Conservation (phyloP, 192 early-diverging fungal species). For the Podila minutissima region DNA sequence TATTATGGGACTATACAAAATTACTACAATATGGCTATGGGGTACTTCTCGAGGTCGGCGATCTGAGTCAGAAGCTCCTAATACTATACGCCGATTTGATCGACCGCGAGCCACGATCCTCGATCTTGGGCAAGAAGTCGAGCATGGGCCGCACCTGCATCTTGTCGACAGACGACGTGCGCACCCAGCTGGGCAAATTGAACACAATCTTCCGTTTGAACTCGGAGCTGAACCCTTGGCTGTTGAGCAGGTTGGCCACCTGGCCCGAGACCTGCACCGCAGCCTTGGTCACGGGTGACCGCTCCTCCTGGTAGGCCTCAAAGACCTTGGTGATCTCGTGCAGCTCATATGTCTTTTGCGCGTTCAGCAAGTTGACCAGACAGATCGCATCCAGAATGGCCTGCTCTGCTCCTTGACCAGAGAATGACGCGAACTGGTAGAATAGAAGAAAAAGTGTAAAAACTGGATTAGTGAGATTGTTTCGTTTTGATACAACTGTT, state of each 20-base stretch:
- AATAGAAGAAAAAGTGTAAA: background rate
- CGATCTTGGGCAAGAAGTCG: conserved; percentile 9
- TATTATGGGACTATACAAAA: too few relatives aligned
- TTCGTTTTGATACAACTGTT: background rate
- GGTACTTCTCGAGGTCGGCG: too few relatives aligned
- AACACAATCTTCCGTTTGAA: conserved; percentile 11
- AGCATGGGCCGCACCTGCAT: conserved; percentile 14
- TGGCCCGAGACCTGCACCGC: conserved; percentile 7
- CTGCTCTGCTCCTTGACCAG: conserved; percentile 15
- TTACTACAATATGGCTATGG: too few relatives aligned
- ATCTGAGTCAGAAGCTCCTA: too few relatives aligned
- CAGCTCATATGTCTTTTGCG: background rate
- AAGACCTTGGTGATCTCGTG: background rate
- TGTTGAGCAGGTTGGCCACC: conserved; percentile 8
- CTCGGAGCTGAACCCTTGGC: conserved; percentile 8
- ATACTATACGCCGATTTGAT: background rate
- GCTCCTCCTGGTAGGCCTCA: conserved; percentile 8
- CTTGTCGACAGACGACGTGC: conserved; percentile 8
- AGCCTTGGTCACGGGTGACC: background rate
- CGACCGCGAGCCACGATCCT: conserved; percentile 5
- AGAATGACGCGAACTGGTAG: conserved; percentile 10
- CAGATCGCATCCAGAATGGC: conserved; percentile 13
- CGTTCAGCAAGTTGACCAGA: conserved; percentile 4
- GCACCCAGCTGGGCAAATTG: conserved; percentile 11
- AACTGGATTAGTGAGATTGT: too few relatives aligned